These are phyloP conservation scores for Pochonia chlamydosporia DNA, from an alignment of 2,329 filamentous ascomycete species.

Conservation along the genomic window DNA sequence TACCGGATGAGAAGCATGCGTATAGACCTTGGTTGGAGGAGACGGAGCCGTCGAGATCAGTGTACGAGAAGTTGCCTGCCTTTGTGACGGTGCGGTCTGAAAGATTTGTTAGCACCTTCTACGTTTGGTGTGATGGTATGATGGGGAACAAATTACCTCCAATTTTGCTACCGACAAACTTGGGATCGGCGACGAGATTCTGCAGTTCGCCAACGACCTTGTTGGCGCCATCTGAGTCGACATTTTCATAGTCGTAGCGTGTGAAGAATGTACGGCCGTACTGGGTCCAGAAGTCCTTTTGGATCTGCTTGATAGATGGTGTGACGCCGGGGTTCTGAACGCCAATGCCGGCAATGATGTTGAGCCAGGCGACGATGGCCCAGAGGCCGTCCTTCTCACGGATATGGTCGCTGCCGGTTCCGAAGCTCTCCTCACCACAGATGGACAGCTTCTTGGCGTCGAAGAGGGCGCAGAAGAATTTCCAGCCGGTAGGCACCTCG, in stretches of 20 bases:
- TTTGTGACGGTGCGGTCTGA: constrained; percentile 73
- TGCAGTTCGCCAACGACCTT: constrained; percentile 81
- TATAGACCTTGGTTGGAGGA: constrained; percentile 95
- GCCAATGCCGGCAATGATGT: constrained; percentile 93
- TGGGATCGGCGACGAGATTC: constrained; percentile 66
- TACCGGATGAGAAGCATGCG: constrained; percentile 89
- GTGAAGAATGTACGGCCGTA: constrained; percentile 99
- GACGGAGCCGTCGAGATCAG: constrained; percentile 94
- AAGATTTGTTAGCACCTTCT: constrained; percentile 5
- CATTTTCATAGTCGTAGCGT: constrained; percentile 95
- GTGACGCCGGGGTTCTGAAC: constrained; percentile 72
- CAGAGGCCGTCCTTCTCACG: constrained; percentile 98
- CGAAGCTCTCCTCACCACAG: constrained; percentile 97
- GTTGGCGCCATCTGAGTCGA: constrained; percentile 84
- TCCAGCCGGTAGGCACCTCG: constrained; percentile 98
- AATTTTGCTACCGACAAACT: constrained; percentile 78
- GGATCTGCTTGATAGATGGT: constrained; percentile 91
- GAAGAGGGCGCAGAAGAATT: constrained; percentile 96
- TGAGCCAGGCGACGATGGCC: constrained; percentile 96
- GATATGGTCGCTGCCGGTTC: constrained; percentile 97
- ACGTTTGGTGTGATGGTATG: too few relatives aligned
- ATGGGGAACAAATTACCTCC: constrained; percentile 46
- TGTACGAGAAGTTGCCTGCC: constrained; percentile 96
- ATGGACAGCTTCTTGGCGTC: constrained; percentile 95
- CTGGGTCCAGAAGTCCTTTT: constrained; percentile 92